Conservation (phyloP, 2,329 filamentous ascomycete genomes). For the Magnaporthiopsis poae region DNA sequence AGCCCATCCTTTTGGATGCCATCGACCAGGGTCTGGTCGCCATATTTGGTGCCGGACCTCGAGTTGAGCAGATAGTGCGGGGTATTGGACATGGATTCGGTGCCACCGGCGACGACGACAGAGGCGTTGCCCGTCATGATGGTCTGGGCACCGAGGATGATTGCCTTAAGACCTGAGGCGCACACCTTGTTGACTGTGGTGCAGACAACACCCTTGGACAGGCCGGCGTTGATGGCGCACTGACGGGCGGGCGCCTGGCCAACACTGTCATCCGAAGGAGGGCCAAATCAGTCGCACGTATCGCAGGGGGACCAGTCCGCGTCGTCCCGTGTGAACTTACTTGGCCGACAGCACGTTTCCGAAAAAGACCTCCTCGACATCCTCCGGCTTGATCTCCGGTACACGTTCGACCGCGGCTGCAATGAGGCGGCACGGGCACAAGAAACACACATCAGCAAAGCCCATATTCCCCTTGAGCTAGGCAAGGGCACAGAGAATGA, state of each 20-base stretch:
- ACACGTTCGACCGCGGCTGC: slow-evolving; percentile 72
- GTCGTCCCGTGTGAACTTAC: slow-evolving; percentile 38
- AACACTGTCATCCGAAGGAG: slow-evolving; percentile 45
- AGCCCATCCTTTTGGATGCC: slow-evolving; percentile 90
- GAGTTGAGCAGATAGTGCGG: slow-evolving; percentile 89
- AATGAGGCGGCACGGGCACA: not conserved
- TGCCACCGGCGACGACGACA: slow-evolving; percentile 84
- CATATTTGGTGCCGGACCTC: slow-evolving; percentile 85
- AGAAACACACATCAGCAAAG: not conserved
- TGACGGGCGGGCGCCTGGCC: slow-evolving; percentile 95
- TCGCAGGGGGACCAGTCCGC: not conserved
- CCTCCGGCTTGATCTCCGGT: slow-evolving; percentile 73
- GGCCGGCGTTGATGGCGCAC: slow-evolving; percentile 80
- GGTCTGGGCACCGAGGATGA: slow-evolving; percentile 88
- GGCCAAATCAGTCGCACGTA: slow-evolving; percentile 14
- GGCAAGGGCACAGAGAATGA: not conserved
- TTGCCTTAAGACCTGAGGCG: slow-evolving; percentile 86
- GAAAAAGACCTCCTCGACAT: slow-evolving; percentile 94
- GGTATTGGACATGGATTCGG: slow-evolving; percentile 97
- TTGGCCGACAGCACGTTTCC: slow-evolving; percentile 96
- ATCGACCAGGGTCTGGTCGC: slow-evolving; percentile 79
- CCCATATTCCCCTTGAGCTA: not conserved
- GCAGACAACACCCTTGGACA: slow-evolving; percentile 67
- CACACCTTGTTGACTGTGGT: slow-evolving; percentile 99
- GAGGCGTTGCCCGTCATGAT: slow-evolving; percentile 94